phyloP scores from a whole-genome alignment of 2,329 filamentous ascomycete genomes.

The Sordariomycetes sp. region DNA sequence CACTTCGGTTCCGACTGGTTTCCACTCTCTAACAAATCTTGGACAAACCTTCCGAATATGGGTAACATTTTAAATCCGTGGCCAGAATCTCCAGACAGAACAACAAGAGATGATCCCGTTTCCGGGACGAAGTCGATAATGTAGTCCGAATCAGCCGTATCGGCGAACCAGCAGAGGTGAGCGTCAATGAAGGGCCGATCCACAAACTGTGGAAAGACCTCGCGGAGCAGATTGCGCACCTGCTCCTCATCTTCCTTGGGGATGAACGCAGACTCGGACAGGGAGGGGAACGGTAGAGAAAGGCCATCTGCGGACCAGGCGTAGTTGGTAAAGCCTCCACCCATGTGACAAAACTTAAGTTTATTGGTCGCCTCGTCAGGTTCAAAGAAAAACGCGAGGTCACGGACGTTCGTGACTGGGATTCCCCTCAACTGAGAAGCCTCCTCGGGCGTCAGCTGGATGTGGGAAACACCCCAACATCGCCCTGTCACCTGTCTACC shows the following conservation, averaged over 20 bases:
- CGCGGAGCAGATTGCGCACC: slow-evolving; percentile 7
- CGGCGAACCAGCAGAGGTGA: slow-evolving; percentile 18
- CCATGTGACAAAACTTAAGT: slow-evolving; percentile 10
- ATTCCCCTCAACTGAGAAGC: slow-evolving; percentile 34
- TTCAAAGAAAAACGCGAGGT: slow-evolving; percentile 10
- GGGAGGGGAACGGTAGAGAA: neutral
- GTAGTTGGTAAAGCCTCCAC: slow-evolving; percentile 8
- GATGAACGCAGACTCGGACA: slow-evolving; percentile 5
- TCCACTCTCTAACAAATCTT: slow-evolving; percentile 10
- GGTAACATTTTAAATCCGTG: slow-evolving; percentile 16
- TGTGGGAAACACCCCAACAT: slow-evolving; percentile 40
- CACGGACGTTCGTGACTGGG: slow-evolving; percentile 33
- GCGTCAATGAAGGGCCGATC: slow-evolving; percentile 11
- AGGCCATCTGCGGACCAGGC: neutral
- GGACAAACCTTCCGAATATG: slow-evolving; percentile 11
- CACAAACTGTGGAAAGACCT: slow-evolving; percentile 12
- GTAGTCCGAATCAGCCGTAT: slow-evolving; percentile 19
- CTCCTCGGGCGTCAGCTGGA: slow-evolving; percentile 45
- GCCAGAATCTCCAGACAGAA: slow-evolving; percentile 13
- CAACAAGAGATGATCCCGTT: slow-evolving; percentile 6
- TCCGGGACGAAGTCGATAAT: slow-evolving; percentile 14
- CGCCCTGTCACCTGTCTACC: slow-evolving; percentile 1
- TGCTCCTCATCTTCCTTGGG: slow-evolving; percentile 7
- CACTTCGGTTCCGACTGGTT: slow-evolving; percentile 6
- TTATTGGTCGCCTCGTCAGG: slow-evolving; percentile 8